phyloP scores from a whole-genome alignment of 2,329 filamentous ascomycete species.

The Beauveria medogensis region DNA sequence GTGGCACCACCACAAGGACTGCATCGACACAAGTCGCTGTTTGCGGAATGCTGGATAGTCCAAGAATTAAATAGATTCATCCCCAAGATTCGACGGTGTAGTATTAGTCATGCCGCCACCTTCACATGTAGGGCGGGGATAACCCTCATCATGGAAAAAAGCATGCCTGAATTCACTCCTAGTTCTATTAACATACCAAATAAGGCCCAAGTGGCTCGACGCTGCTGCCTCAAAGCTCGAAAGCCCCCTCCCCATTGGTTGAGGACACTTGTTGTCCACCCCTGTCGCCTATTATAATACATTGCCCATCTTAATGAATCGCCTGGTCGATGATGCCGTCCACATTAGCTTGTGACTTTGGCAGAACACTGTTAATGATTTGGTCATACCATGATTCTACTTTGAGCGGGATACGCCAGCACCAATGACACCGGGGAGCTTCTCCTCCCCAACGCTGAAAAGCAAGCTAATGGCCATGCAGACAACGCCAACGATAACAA shows the following conservation, averaged over 20 bases:
- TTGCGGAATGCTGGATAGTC: not conserved
- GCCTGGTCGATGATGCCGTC: not conserved
- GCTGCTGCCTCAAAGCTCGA: not conserved
- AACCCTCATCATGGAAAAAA: not conserved
- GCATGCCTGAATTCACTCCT: not conserved
- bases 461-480: constrained; percentile 68
- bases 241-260: not conserved
- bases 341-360: not conserved
- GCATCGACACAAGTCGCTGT: not conserved
- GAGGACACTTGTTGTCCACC: not conserved
- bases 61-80: too few relatives aligned
- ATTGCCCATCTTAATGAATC: not conserved
- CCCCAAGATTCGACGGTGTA: not conserved
- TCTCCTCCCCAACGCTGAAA: constrained; percentile 75
- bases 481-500: constrained; percentile 61
- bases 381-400: constrained; percentile 19
- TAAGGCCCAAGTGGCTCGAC: not conserved
- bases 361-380: not conserved
- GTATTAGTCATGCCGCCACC: not conserved
- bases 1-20: not conserved
- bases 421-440: constrained; percentile 89
- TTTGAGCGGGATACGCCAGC: constrained; percentile 78
- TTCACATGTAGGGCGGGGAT: not conserved
- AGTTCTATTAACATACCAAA: constrained; percentile 1
- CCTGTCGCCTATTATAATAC: constrained; percentile 6